A percentile compares a stretch with the other conserved stretches of the same genome.
These are phyloP conservation scores for Fusarium tupiense DNA, from an alignment of 2,329 filamentous ascomycete genomes.

Conservation along the genomic window DNA sequence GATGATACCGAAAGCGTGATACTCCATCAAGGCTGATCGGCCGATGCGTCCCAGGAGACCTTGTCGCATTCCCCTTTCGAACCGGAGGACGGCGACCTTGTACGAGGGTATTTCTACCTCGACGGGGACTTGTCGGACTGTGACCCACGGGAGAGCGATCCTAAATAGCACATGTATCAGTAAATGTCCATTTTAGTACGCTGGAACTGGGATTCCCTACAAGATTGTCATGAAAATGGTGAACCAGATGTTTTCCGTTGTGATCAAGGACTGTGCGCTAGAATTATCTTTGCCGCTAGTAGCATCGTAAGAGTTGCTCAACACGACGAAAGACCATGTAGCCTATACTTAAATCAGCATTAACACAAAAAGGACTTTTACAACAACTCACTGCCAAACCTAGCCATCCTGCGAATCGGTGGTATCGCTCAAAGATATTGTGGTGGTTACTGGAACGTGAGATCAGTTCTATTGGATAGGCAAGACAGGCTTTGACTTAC, in stretches of 20 bases:
- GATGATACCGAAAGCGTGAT: conserved; percentile 2
- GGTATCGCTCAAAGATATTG: not conserved
- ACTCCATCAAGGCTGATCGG: not conserved
- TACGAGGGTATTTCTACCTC: not conserved
- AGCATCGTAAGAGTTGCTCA: not conserved
- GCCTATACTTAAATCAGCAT: not conserved
- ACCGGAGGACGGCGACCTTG: not conserved
- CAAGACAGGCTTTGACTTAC: rapidly evolving
- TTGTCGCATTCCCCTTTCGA: not conserved
- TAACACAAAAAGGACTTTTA: rapidly evolving
- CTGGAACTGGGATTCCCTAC: rapidly evolving
- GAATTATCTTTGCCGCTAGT: not conserved
- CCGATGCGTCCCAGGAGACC: not conserved
- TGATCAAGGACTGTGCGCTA: rapidly evolving
- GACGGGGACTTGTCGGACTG: not conserved
- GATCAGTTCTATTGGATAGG: rapidly evolving
- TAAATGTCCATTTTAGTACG: rapidly evolving
- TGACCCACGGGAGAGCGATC: not conserved
- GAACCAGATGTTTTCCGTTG: not conserved
- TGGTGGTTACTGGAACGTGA: not conserved
- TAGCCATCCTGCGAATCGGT: not conserved
- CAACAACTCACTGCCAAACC: not conserved
- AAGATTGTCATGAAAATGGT: not conserved
- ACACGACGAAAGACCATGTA: not conserved
- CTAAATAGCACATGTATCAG: rapidly evolving